Base-by-base conservation (phyloP, 768 basidiomycete species). In the Hydnomerulius pinastri region DNA sequence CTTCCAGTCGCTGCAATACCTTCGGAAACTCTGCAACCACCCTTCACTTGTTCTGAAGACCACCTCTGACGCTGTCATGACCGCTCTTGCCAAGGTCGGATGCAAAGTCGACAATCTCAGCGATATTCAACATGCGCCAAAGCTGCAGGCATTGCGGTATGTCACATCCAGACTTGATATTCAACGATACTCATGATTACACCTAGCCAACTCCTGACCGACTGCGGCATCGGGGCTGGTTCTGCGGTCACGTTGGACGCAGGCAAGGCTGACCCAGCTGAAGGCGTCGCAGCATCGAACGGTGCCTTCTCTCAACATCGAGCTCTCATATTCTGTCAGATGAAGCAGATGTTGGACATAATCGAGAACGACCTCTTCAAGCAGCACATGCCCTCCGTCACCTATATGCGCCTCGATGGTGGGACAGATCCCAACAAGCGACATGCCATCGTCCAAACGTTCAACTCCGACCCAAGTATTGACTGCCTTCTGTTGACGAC, bases 251-350 rank as follows among this genome's bases (percentile, higher is more conserved):
- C 69, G 11, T 67, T 73, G 2, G 90, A 91, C 39, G 64, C 77
- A 9, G 75, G 78, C 18, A 89, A 91, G 68, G 82, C 81, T 53
- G 87, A 91, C 57, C 66, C 82, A 13, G 79, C 78, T 28, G 86
- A 90, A 52, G 75, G 79, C 1, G 73, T 82, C 38, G 69, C 80
- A 11, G 78, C 71, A 4, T 48, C 73, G 0, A 75, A 73, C 35
- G 81, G 77, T 2, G 70, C 76, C 24, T 89, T 94, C 64, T 90
- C 96, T 18, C 95, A 96, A 59, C 97, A 99, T 65, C 91, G 97
- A n/a, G 95, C 96, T 47, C 83, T 99, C 56, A 96, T 99, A 60
- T 99, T 99, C 74, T 98, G 96, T 62, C 97, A 99, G 73, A 92
- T 98, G 83, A 97, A 98, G 68, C 90, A 92, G 67, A 99, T 98